Percentiles rank a stretch among this genome's conserved stretches.
Conservation (phyloP, 768 basidiomycete genomes). For the Termitomyces sp. region DNA sequence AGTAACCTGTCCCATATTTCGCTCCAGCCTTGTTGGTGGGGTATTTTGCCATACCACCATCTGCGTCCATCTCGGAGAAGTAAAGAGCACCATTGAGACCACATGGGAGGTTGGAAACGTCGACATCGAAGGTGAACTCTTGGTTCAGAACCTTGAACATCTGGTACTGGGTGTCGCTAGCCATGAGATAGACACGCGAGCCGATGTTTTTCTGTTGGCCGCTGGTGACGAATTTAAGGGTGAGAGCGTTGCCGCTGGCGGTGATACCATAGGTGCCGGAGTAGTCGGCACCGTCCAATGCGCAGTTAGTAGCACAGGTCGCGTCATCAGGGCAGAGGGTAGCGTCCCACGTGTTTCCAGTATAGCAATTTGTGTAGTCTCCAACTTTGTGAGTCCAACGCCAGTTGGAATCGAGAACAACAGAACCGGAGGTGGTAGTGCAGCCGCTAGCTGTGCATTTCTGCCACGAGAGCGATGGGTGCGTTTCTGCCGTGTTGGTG, state of each 20-base stretch:
- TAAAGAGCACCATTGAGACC: too few species aligned
- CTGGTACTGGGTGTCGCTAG: too few species aligned
- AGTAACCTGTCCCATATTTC: too few species aligned
- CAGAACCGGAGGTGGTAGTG: slow-evolving; percentile 32
- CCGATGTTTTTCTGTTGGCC: too few species aligned
- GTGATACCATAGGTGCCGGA: slow-evolving; percentile 51
- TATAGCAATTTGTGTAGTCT: slow-evolving; percentile 47
- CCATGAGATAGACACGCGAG: too few species aligned
- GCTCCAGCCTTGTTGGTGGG: too few species aligned
- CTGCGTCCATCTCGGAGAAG: too few species aligned
- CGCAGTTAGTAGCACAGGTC: slow-evolving; percentile 27
- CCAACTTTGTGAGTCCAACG: slow-evolving; percentile 47
- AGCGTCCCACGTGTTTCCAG: slow-evolving; percentile 55
- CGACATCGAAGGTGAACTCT: too few species aligned
- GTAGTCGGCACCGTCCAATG: slow-evolving; percentile 48
- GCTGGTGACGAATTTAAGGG: too few species aligned
- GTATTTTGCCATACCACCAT: too few species aligned
- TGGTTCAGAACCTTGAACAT: too few species aligned
- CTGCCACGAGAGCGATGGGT: slow-evolving; percentile 34
- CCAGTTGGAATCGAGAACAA: slow-evolving; percentile 59
- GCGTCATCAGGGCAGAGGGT: slow-evolving; percentile 44
- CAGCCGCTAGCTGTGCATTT: slow-evolving; percentile 45
- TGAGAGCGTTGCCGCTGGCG: slow-evolving; percentile 44
- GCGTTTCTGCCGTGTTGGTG: slow-evolving; percentile 36
- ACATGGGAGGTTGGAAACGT: too few species aligned